Conservation (phyloP, 176 grass and related monocot species). For the Rhynchospora pubera region DNA sequence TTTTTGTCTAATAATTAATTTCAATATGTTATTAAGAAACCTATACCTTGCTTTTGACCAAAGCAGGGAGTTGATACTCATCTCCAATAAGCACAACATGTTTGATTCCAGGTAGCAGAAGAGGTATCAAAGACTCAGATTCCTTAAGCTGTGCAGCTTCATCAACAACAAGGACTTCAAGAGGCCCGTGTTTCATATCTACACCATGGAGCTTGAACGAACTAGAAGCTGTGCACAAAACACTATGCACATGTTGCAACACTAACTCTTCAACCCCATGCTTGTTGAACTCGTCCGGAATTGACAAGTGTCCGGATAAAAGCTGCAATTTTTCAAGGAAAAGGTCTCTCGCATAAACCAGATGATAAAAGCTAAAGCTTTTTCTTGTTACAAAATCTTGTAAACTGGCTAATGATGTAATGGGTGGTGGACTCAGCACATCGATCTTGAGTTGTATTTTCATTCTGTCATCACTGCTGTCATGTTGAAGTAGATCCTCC, state of each 20-base stretch:
- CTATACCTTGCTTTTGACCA: slow-evolving; percentile 62
- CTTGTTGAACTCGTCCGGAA: slow-evolving; percentile 14
- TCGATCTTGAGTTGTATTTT: slow-evolving; percentile 6
- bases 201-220: slow-evolving; percentile 27
- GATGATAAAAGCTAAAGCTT: background rate
- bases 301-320: slow-evolving; percentile 19
- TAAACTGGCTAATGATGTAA: slow-evolving; percentile 10
- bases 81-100: slow-evolving; percentile 62
- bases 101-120: slow-evolving; percentile 33
- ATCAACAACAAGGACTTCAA: slow-evolving; percentile 59
- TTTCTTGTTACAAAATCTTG: background rate
- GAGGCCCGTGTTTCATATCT: background rate
- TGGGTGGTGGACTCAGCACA: background rate
- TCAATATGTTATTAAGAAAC: background rate
- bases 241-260: slow-evolving; percentile 25
- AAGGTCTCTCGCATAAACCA: slow-evolving; percentile 15
- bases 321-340: background rate
- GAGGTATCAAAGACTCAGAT: slow-evolving; percentile 62
- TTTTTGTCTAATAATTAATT: background rate
- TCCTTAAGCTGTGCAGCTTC: slow-evolving; percentile 78
- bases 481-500: background rate
- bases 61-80: slow-evolving; percentile 49
- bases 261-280: slow-evolving; percentile 22
- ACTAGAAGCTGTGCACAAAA: slow-evolving; percentile 58
- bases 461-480: background rate